Percentiles rank a stretch among this genome's conserved stretches.
Evolutionary conservation across 805 yeast species (phyloP).

Genomic region (Saturnispora mendoncae): DNA sequence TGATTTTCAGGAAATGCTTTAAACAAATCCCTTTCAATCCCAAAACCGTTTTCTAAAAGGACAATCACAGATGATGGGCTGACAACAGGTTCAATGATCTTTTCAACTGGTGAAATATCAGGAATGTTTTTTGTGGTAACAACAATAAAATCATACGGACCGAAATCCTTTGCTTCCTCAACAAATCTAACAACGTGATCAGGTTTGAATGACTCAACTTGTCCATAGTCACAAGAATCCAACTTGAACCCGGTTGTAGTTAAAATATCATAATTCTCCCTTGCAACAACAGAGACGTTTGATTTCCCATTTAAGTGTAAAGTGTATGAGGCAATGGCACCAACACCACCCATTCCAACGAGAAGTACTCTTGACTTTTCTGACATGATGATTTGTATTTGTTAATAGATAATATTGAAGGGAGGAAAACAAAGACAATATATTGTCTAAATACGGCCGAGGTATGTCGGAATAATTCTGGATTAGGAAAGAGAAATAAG

Average conservation of each 20-base stretch:
- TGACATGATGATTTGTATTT: too few relatives aligned
- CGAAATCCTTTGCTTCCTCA: slow-evolving; percentile 34
- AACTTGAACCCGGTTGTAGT: slow-evolving; percentile 46
- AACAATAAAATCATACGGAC: slow-evolving; percentile 46
- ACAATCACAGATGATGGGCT: slow-evolving; percentile 29
- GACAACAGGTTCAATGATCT: slow-evolving; percentile 21
- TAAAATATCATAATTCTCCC: slow-evolving; percentile 55
- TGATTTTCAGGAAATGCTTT: slow-evolving; percentile 28
- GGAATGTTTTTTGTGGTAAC: slow-evolving; percentile 61
- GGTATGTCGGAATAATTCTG: too few relatives aligned
- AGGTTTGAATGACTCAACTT: slow-evolving; percentile 47
- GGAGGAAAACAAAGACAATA: too few relatives aligned
- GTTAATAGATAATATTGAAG: too few relatives aligned
- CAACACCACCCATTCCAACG: slow-evolving; percentile 84
- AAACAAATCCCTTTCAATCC: slow-evolving; percentile 30
- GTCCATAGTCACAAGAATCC: slow-evolving; percentile 56
- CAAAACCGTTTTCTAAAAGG: slow-evolving; percentile 34
- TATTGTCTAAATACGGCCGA: too few relatives aligned
- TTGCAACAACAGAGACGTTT: slow-evolving; percentile 50
- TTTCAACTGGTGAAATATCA: slow-evolving; percentile 44
- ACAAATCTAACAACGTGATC: slow-evolving; percentile 32
- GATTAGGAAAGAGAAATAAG: too few relatives aligned
- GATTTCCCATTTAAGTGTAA: slow-evolving; percentile 40
- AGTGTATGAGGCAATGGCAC: slow-evolving; percentile 64
- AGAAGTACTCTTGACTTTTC: slow-evolving; percentile 43